Evolutionary conservation across 371 early-diverging fungal species (phyloP).

Genomic region (Actinomortierella wolfii): DNA sequence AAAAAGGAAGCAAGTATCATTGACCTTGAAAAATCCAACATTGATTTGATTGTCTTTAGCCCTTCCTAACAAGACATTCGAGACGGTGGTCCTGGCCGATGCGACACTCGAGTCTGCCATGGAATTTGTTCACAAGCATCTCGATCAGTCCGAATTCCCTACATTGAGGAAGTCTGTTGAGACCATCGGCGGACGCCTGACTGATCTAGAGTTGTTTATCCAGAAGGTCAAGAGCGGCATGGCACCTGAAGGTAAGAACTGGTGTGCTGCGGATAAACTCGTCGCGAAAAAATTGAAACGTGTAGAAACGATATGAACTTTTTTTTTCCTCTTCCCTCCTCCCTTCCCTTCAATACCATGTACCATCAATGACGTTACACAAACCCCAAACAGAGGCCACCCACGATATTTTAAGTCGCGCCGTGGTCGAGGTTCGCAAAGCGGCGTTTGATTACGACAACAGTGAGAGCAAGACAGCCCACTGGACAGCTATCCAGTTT

Average conservation of each 20-base stretch:
- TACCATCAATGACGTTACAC: too few relatives aligned
- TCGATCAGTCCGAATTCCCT: constrained; percentile 54
- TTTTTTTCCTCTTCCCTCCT: constrained; percentile 1
- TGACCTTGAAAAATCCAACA: neutral
- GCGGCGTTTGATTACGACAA: constrained; percentile 77
- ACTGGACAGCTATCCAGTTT: constrained; percentile 80
- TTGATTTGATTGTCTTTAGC: constrained; percentile 46
- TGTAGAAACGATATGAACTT: too few relatives aligned
- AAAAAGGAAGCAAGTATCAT: neutral
- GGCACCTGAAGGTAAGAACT: constrained; percentile 57
- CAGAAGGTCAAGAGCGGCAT: constrained; percentile 83
- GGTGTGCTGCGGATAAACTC: constrained; percentile 3
- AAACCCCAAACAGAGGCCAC: constrained; percentile 75
- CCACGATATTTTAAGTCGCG: constrained; percentile 76
- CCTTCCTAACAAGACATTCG: constrained; percentile 78
- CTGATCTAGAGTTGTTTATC: constrained; percentile 85
- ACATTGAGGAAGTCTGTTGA: constrained; percentile 59
- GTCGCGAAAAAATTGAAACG: too few relatives aligned
- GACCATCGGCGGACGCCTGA: constrained; percentile 87
- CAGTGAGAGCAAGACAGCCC: constrained; percentile 49
- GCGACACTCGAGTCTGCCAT: constrained; percentile 70
- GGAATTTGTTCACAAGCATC: constrained; percentile 61
- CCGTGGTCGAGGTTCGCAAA: constrained; percentile 86
- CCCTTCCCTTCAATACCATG: neutral
- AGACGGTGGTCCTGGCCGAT: constrained; percentile 70